phyloP scores from a whole-genome alignment of 1,284 basidiomycete species.

The Testicularia cyperi region DNA sequence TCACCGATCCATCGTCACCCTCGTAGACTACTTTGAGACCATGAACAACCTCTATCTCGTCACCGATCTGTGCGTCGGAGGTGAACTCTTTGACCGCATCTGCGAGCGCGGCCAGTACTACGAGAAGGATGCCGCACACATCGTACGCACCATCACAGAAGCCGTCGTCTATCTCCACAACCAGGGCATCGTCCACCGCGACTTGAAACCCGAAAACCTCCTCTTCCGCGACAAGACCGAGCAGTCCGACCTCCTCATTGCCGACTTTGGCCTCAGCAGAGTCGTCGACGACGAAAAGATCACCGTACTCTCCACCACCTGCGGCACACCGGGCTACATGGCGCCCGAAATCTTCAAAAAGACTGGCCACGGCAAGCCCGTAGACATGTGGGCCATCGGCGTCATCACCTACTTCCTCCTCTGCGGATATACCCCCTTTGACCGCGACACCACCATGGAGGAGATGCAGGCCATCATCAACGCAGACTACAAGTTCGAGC shows the following conservation, averaged over 20 bases:
- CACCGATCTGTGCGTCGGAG: constrained; percentile 95
- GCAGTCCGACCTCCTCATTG: constrained; percentile 92
- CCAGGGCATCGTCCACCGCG: constrained; percentile 92
- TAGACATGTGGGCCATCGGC: constrained; percentile 72
- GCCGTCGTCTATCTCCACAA: constrained; percentile 91
- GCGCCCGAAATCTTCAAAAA: constrained; percentile 98
- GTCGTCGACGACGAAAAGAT: constrained; percentile 89
- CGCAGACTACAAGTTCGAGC: constrained; percentile 57
- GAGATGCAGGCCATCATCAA: constrained; percentile 59
- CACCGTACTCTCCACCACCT: constrained; percentile 86
- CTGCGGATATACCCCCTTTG: constrained; percentile 59
- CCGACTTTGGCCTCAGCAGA: constrained; percentile 86
- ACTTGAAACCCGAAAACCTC: constrained; percentile 96
- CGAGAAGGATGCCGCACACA: constrained; percentile 88
- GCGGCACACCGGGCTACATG: constrained; percentile 93
- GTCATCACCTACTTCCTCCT: constrained; percentile 60
- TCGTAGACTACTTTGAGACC: constrained; percentile 98
- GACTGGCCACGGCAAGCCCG: constrained; percentile 86
- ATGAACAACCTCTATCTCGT: constrained; percentile 81
- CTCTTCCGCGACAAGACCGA: constrained; percentile 87
- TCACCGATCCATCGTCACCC: constrained; percentile 69
- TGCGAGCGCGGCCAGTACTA: constrained; percentile 97
- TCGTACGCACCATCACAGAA: constrained; percentile 81
- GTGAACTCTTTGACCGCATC: constrained; percentile 96
- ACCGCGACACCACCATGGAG: constrained; percentile 56